Conservation (phyloP, 2,329 filamentous ascomycete genomes). For the Exophiala dermatitidis region DNA sequence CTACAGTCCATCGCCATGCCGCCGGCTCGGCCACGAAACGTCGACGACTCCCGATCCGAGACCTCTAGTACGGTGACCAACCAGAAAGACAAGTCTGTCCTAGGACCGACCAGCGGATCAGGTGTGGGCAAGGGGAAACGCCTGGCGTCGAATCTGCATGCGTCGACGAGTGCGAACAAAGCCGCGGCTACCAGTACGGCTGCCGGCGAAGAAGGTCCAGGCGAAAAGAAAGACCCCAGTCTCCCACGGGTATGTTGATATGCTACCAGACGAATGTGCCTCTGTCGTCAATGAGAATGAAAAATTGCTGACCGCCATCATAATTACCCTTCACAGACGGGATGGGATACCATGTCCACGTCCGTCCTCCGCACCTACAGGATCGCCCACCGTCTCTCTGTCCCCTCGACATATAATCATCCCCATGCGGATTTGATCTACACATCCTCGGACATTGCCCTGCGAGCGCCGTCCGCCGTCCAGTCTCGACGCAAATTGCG, state of each 20-base stretch:
- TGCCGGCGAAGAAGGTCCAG: constrained; percentile 25
- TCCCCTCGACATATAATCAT: constrained; percentile 39
- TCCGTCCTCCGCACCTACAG: constrained; percentile 41
- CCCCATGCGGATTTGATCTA: constrained; percentile 44
- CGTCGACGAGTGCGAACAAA: constrained; percentile 20
- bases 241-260: constrained; percentile 31
- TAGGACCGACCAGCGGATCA: constrained; percentile 9
- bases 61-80: constrained; percentile 38
- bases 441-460: constrained; percentile 37
- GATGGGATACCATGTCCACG: constrained; percentile 18
- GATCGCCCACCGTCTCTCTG: constrained; percentile 41
- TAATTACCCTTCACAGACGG: constrained; percentile 12
- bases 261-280: background rate
- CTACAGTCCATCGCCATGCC: constrained; percentile 32
- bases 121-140: constrained; percentile 21
- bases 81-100: constrained; percentile 28
- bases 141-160: constrained; percentile 3
- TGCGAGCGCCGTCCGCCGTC: constrained; percentile 40
- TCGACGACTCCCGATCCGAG: constrained; percentile 44
- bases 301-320: background rate
- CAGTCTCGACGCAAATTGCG: constrained; percentile 31
- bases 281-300: background rate
- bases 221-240: constrained; percentile 20
- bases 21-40: constrained; percentile 40
- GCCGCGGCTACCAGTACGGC: constrained; percentile 28